Evolutionary conservation across 2,329 filamentous ascomycete genomes (phyloP), one percentile per base, ranked within the genome.

Genomic region (Drechslerella stenobrocha): DNA sequence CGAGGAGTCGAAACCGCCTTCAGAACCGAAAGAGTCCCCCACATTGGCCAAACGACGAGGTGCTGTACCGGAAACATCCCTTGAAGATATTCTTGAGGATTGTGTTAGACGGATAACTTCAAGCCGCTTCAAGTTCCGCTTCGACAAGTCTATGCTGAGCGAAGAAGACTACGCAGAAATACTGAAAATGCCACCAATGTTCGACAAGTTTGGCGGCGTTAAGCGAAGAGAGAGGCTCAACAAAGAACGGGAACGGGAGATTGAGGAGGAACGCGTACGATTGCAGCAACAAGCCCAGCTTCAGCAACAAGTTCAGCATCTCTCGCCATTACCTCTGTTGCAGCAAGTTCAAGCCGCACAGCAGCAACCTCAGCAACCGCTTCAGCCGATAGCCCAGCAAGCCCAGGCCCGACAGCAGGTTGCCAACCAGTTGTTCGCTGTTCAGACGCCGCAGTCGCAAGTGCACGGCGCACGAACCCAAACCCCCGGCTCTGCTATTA

Each of bases 131-230:
- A 57, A 26, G 18, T 69, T 69, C 44, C 44, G 51, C 35, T 69
- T 69, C 26, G 64, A 69, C 45, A 69, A 63, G 47, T 61, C 57
- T 20, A 69, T 72, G 67, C 57, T 73, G 15, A 71, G 61, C 35
- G 58, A 65, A 30, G 72, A 75, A 20, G 70, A 73, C 18, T 66
- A 58, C 51, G 69, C 73, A 22, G 69, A 70, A 51, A 70, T 81
- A 7, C 80, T 83, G 52, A 78, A 80, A 20, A 86, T 84, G 58
- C 90, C 90, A 1, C 89, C 87, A 1, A 79, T 97, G 57, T 92
- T 96, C 71, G 91, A 97, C 74, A 79, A 85, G 1, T 84, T 85
- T 57, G 91, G 91, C 53, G 91, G 91, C 30, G 85, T 87, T 60
- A 93, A 90, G 77, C 85, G 92, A 71, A 85, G 87, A 61, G 83